Percentiles rank a stretch among this genome's conserved stretches.
Conservation (phyloP, 2,329 filamentous ascomycete genomes). For the Pyrenochaeta sp. region DNA sequence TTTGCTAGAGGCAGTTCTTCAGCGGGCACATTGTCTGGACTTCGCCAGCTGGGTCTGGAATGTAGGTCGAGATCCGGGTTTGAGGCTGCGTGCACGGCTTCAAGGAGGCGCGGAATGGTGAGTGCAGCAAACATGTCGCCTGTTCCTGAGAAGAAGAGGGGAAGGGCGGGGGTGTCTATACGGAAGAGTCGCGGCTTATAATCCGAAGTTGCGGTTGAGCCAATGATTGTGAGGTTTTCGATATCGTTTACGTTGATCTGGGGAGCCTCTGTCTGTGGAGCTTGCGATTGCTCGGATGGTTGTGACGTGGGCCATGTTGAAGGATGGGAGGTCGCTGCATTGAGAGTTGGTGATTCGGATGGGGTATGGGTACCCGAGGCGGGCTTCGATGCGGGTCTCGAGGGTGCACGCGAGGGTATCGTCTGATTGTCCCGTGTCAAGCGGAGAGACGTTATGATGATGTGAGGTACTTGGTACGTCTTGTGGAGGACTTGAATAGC, state of each 20-base stretch:
- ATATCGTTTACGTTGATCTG: slow-evolving; percentile 16
- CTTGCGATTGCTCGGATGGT: neutral
- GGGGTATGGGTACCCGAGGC: slow-evolving; percentile 35
- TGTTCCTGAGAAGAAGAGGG: slow-evolving; percentile 95
- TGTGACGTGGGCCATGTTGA: slow-evolving; percentile 16
- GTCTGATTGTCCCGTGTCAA: slow-evolving; percentile 65
- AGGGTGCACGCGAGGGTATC: slow-evolving; percentile 36
- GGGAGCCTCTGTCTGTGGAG: neutral
- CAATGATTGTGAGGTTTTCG: slow-evolving; percentile 72
- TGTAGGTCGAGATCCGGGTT: slow-evolving; percentile 55
- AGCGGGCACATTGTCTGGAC: slow-evolving; percentile 73
- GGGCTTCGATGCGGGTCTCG: slow-evolving; percentile 44
- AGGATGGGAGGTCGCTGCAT: slow-evolving; percentile 25
- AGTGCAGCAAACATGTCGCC: slow-evolving; percentile 98
- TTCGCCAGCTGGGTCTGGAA: slow-evolving; percentile 73
- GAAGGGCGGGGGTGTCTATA: slow-evolving; percentile 84
- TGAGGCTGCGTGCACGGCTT: slow-evolving; percentile 69
- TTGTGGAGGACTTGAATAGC: slow-evolving; percentile 82
- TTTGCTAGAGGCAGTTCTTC: slow-evolving; percentile 81
- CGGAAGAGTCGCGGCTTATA: slow-evolving; percentile 83
- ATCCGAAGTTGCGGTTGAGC: slow-evolving; percentile 73
- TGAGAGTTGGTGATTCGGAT: slow-evolving; percentile 14
- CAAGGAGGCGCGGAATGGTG: slow-evolving; percentile 84
- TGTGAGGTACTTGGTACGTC: slow-evolving; percentile 79
- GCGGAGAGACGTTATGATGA: slow-evolving; percentile 90